Conservation (phyloP, 177 flowering plant species). For the Vitis hybrid region DNA sequence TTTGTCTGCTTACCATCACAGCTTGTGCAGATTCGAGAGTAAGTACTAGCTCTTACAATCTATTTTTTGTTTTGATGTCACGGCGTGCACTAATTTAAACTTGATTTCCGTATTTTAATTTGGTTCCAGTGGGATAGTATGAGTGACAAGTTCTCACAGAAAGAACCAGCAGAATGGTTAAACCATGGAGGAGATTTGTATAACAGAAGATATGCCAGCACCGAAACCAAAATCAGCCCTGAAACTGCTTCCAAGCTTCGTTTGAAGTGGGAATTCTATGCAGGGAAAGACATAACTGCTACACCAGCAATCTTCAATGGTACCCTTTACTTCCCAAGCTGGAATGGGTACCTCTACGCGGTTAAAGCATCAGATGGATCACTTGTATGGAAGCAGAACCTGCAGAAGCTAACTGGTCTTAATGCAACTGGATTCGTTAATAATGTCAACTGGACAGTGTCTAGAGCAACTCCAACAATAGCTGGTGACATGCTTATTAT, state of each 20-base stretch:
- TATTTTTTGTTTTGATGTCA: too few relatives aligned
- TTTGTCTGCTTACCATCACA: too few relatives aligned
- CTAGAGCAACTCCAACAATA: slow-evolving; percentile 47
- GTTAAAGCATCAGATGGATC: slow-evolving; percentile 34
- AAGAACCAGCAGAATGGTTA: slow-evolving; percentile 8
- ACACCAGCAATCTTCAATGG: slow-evolving; percentile 52
- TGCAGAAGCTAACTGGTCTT: slow-evolving; percentile 38
- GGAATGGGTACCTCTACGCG: slow-evolving; percentile 58
- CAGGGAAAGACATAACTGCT: slow-evolving; percentile 35
- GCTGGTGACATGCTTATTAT: slow-evolving; percentile 39
- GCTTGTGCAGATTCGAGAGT: too few relatives aligned
- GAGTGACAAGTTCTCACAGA: too few relatives aligned
- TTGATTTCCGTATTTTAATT: too few relatives aligned
- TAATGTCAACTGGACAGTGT: slow-evolving; percentile 33
- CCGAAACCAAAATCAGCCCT: slow-evolving; percentile 14
- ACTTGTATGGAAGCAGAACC: slow-evolving; percentile 42
- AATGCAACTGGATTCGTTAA: slow-evolving; percentile 18
- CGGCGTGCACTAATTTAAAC: too few relatives aligned
- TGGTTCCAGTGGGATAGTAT: too few relatives aligned
- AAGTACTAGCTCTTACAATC: too few relatives aligned
- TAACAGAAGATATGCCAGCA: slow-evolving; percentile 36
- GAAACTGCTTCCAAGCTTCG: slow-evolving; percentile 23
- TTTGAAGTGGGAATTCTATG: slow-evolving; percentile 46
- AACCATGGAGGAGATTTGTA: slow-evolving; percentile 54
- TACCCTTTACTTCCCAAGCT: slow-evolving; percentile 48